Percentiles rank a stretch among this genome's conserved stretches.
phyloP scores from a whole-genome alignment of 2,329 filamentous ascomycete genomes.

The Anthostomella pinea region DNA sequence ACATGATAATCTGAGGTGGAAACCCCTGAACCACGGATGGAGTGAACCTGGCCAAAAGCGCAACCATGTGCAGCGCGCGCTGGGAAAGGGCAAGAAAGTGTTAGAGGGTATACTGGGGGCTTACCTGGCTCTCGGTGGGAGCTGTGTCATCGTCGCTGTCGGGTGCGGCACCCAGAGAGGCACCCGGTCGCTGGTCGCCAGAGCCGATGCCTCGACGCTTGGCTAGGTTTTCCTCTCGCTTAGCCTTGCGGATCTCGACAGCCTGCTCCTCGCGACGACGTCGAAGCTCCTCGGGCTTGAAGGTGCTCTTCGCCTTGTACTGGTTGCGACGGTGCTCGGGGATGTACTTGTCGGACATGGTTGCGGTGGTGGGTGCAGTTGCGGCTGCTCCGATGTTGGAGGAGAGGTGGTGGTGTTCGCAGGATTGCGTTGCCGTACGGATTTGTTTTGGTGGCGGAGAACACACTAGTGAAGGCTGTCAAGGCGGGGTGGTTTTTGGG shows the following conservation, averaged over 20 bases:
- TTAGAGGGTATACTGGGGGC: constrained; percentile 26
- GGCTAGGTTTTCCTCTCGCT: constrained; percentile 97
- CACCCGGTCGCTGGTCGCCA: constrained; percentile 75
- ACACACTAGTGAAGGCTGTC: constrained; percentile 19
- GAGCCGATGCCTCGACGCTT: constrained; percentile 93
- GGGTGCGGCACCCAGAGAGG: constrained; percentile 79
- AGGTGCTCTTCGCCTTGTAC: constrained; percentile 99
- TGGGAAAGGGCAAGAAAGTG: constrained; percentile 6
- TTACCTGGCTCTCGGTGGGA: constrained; percentile 94
- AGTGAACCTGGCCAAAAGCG: constrained; percentile 4
- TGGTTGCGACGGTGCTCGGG: constrained; percentile 98
- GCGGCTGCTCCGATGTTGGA: constrained; percentile 8
- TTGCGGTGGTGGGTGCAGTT: constrained; percentile 38
- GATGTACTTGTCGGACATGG: constrained; percentile 98
- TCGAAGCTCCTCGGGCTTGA: constrained; percentile 98
- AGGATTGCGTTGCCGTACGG: constrained; percentile 13
- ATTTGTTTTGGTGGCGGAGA: constrained; percentile 17
- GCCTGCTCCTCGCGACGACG: constrained; percentile 98
- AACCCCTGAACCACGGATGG: no score
- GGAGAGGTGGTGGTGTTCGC: constrained; percentile 9
- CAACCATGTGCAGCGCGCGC: no score
- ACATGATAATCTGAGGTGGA: no score
- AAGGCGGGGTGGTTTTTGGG: constrained; percentile 33
- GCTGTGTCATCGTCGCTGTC: constrained; percentile 97
- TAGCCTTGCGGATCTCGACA: constrained; percentile 97